Conservation (phyloP, 768 basidiomycete genomes). For the Botryobasidium botryosum region DNA sequence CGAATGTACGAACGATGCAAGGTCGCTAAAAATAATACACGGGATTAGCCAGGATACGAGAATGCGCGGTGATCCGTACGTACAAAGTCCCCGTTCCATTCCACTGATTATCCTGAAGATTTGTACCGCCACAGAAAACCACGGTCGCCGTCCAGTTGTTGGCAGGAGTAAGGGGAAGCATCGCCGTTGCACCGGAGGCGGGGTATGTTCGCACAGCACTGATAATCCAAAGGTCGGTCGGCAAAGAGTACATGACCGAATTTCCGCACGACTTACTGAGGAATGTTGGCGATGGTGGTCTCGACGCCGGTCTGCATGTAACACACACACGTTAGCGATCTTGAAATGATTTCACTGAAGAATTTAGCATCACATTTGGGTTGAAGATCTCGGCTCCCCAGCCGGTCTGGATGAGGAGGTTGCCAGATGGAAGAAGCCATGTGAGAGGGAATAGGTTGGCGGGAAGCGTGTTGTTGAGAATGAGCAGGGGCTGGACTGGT, state of each 20-base stretch:
- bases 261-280: constrained; percentile 26
- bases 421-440: constrained; percentile 21
- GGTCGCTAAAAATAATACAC: constrained; percentile 16
- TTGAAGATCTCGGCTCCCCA: constrained; percentile 25
- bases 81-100: constrained; percentile 51
- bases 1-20: constrained; percentile 9
- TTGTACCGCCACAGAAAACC: constrained; percentile 79
- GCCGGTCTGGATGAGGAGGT: constrained; percentile 26
- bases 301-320: no score
- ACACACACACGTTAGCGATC: neutral
- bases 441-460: constrained; percentile 21
- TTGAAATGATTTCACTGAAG: constrained; percentile 16
- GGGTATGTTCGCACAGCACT: constrained; percentile 72
- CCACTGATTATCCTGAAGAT: constrained; percentile 55
- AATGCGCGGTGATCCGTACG: constrained; percentile 59
- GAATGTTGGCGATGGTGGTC: no score
- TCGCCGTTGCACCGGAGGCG: constrained; percentile 71
- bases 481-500: constrained; percentile 24
- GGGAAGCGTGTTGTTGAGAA: constrained; percentile 25
- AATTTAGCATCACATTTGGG: constrained; percentile 21
- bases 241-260: neutral
- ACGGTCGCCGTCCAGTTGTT: constrained; percentile 79
- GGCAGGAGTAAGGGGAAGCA: constrained; percentile 79
- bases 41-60: constrained; percentile 33
- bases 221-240: constrained; percentile 34